phyloP scores from a whole-genome alignment of 2,329 filamentous ascomycete species.

The Ophiostoma montium region DNA sequence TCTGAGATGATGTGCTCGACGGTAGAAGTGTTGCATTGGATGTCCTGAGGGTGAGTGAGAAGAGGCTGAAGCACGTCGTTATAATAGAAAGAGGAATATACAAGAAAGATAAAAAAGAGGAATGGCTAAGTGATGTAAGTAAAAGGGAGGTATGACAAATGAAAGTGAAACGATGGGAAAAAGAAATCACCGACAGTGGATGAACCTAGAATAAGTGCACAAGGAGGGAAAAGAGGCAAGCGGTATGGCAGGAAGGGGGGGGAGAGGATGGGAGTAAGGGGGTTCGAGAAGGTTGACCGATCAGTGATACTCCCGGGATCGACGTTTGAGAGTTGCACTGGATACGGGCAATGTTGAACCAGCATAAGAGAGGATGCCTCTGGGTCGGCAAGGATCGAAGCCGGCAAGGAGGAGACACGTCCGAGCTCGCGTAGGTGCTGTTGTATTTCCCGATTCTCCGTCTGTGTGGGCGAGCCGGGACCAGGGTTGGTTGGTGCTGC shows the following conservation, averaged over 20 bases:
- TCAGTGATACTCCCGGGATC: slow-evolving; percentile 21
- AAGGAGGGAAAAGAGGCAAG: not conserved
- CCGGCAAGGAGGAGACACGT: too few relatives aligned
- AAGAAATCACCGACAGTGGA: not conserved
- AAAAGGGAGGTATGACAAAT: not conserved
- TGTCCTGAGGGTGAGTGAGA: too few relatives aligned
- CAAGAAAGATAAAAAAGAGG: not conserved
- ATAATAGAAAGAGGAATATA: not conserved
- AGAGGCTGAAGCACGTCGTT: too few relatives aligned
- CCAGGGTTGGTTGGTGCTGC: too few relatives aligned
- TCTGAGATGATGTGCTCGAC: too few relatives aligned
- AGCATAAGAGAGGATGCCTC: too few relatives aligned
- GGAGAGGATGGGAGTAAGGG: slow-evolving; percentile 1
- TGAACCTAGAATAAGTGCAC: not conserved
- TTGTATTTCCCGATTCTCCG: too few relatives aligned
- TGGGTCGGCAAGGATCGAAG: too few relatives aligned
- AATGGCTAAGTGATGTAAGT: not conserved
- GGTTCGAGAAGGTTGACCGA: slow-evolving; percentile 5
- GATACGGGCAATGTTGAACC: slow-evolving; percentile 10
- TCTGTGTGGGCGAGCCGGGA: too few relatives aligned
- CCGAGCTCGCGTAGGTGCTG: too few relatives aligned
- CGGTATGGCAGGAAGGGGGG: slow-evolving; percentile 1
- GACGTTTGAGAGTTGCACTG: slow-evolving; percentile 26
- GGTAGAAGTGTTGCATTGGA: too few relatives aligned
- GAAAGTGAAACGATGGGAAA: not conserved